Base-by-base conservation (phyloP, 2,329 filamentous ascomycete genomes). In the Bipolaris zeicola region DNA sequence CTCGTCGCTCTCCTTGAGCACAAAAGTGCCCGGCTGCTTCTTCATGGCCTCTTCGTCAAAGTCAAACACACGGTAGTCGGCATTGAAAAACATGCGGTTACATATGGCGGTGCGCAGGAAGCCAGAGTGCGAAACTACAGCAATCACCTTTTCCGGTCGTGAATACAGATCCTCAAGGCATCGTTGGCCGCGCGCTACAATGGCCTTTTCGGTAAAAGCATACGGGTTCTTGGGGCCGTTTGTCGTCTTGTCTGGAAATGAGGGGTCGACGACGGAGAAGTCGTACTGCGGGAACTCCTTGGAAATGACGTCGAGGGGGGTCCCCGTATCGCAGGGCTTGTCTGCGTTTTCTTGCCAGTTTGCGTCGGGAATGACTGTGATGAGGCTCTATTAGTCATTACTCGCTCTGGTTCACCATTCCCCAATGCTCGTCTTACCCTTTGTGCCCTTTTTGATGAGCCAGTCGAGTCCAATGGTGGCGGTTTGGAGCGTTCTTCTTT, bases 401-500 rank as follows among this genome's bases (percentile, higher is more conserved):
- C 26, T 39, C 18, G 13, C 13, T 5, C 4, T 24, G 5, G 14
- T 14, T 24, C 41, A 6, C 8, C 18, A 5, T 24, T 22, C 3
- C 1, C n/a, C 33, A 11, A n/a, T 7, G 14, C 10, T 26, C 28
- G 24, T 6, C 16, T 45, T 43, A 61, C 58, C 58, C 43, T 78
- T 80, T 18, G 87, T 76, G 1, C 64, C 65, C 52, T 70, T 72
- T 45, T 74, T 79, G 46, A 86, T 77, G 43, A 89, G 76, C 80
- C 83, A 88, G 62, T 83, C 82, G 1, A 89, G 76, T 0, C 82
- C 81, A 7, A 83, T 77, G 39, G 82, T 76, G 1, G 87, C 83
- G 1, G 88, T 90, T 73, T 90, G 85, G 28, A 89, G 77, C 1
- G 87, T 89, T 28, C 88, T 80, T 14, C 80, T 78, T 85, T 89